Evolutionary conservation across 2,329 filamentous ascomycete species (phyloP), one percentile per base, ranked within the genome.

Genomic region (Magnaporthales sp.): DNA sequence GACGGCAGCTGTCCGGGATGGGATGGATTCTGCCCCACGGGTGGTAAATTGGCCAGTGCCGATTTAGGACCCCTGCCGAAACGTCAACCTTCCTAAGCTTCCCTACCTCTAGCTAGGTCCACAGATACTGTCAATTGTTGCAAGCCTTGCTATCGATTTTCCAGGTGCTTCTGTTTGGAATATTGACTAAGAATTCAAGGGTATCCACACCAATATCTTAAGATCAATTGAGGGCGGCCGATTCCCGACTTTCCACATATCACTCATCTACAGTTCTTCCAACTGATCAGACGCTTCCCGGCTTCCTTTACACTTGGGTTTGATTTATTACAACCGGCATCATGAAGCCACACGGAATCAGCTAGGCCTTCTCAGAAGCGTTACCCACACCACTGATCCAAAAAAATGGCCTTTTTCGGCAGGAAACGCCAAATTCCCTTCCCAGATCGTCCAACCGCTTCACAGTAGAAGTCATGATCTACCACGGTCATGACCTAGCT

Each of bases 401-500:
- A 51, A 19, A 3, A 8, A 6, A 51, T 5, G 19, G 9, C 19
- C n/a, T 51, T 51, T 51, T 3, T 4, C 32, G 15, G 13, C 6
- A n/a, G n/a, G 8, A 51, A 51, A n/a, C 6, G 3, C 38, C 38
- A 5, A 7, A n/a, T 51, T 51, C 9, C n/a, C 54, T 13, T 58
- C 9, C 54, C 15, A 63, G 24, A 54, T 65, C 10, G n/a, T 51
- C 29, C 61, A 22, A 3, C 61, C 19, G 32, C 19, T 29, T 22
- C 5, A n/a, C n/a, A 11, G n/a, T 31, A 32, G 9, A 63, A 22
- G 26, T 32, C 27, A n/a, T 32, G 15, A 22, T 10, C n/a, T 4
- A 22, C 61, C 61, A 7, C 31, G 11, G 60, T 66, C 60, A 58
- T 66, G 29, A 63, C 61, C 46, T 66, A 1, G 65, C 24, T 10